Base-by-base conservation (phyloP, 345 rosid genomes). In the Citrus maxima region DNA sequence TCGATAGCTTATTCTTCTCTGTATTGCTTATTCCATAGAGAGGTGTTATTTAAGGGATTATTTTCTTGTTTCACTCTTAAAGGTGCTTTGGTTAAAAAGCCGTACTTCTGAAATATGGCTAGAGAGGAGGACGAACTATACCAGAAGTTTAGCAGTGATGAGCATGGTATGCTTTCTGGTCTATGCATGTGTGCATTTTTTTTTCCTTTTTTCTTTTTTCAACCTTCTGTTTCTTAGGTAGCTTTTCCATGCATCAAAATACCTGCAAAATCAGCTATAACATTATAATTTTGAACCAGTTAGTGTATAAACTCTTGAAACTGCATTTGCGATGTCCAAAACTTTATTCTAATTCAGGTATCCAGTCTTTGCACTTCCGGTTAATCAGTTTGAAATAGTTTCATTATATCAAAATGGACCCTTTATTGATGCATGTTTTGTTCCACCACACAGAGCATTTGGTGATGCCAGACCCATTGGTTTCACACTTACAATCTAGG, bases 31-130 rank as follows among this genome's bases (percentile, higher is more conserved):
- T 75, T 80, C 25, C 56, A 21, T 24, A 25, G 40, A 73, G 49
- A 70, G 30, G 30, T 67, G 60, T 73, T 77, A 54, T 68, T 42
- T 86, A 19, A 60, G 72, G 73, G 42, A 49, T n/a, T 71, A 7
- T 13, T 70, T 59, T 71, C 67, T 69, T 76, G 84, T 70, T 81
- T 76, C 54, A 78, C 51, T 4, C 18, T 46, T 42, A 9, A 51
- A 96, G 99, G 98, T 96, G 81, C 98, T 94, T 76, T 96, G 99
- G 98, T 87, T 96, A 82, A 96, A 96, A 87, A 96, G 99, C 86
- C 95, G 97, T 67, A 92, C 97, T 34, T 94, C 99, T 78, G 99
- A 96, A 87, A 92, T 91, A 40, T 96, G 99, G 99, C 88, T 96
- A 42, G 99, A 96, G 86, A 94, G 99, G 85, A 89, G 99, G 88